Percentiles rank a stretch among this genome's conserved stretches.
Conservation (phyloP, 228 moss, liverwort and hornwort genomes). For the Sphagnum magellanicum region DNA sequence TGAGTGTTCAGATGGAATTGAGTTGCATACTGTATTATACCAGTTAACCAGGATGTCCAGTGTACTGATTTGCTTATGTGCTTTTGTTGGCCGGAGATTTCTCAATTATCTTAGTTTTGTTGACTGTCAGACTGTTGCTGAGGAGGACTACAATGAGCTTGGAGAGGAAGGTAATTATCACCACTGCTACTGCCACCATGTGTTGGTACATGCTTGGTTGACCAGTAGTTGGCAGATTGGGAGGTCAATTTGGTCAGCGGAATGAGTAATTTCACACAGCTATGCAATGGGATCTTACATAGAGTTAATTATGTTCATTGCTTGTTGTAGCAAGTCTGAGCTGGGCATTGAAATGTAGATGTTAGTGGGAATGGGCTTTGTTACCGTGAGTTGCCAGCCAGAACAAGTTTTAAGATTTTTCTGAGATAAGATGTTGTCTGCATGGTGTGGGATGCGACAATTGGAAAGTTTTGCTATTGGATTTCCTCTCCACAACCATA, state of each 20-base stretch:
- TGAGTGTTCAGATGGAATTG: too few species aligned
- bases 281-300: too few species aligned
- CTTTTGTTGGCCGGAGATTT: neutral
- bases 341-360: neutral
- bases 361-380: neutral
- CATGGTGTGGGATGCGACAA: neutral
- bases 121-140: neutral
- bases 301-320: neutral
- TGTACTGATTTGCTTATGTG: neutral
- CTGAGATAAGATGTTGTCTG: neutral
- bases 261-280: neutral
- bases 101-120: neutral
- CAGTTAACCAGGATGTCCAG: neutral
- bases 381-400: neutral
- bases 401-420: neutral
- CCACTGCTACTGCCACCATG: neutral
- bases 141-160: slow-evolving; percentile 3
- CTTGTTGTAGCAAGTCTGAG: neutral
- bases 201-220: neutral
- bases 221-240: neutral
- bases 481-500: too few species aligned
- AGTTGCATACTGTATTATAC: too few species aligned
- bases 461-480: neutral
- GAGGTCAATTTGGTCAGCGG: neutral
- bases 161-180: neutral